These are phyloP conservation scores for Corchorus capsularis DNA, from an alignment of 345 rosid species.

Conservation along the genomic window DNA sequence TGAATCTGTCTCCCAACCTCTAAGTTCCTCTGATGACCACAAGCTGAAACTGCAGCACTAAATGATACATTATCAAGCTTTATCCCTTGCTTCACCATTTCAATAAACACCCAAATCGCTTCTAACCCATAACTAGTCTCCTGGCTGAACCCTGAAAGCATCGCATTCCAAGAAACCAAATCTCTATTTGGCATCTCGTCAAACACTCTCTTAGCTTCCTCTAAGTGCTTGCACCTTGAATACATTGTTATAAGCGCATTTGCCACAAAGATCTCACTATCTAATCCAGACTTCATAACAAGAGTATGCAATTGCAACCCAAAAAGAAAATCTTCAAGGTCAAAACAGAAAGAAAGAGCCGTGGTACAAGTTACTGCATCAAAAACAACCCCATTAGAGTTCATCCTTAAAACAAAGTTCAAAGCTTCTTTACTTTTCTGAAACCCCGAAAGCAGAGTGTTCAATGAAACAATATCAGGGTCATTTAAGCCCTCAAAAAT, in stretches of 20 bases:
- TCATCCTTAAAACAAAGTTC: conserved; percentile 43
- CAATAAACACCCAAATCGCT: conserved; percentile 54
- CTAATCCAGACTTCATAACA: conserved; percentile 1
- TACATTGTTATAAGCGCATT: conserved; percentile 51
- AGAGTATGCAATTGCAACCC: conserved; percentile 1
- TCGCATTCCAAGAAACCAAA: conserved; percentile 85
- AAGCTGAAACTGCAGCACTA: conserved; percentile 72
- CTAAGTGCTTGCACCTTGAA: conserved; percentile 52
- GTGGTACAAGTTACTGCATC: conserved; percentile 15
- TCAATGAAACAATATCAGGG: conserved; percentile 89
- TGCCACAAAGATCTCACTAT: not conserved
- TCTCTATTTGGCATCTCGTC: conserved; percentile 66
- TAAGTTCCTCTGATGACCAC: conserved; percentile 66
- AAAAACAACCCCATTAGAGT: conserved; percentile 2
- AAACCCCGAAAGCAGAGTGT: conserved; percentile 83
- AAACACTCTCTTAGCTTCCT: conserved; percentile 63
- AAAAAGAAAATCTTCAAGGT: not conserved
- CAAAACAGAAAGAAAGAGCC: conserved; percentile 16
- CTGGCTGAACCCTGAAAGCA: conserved; percentile 79
- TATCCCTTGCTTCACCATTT: conserved; percentile 62
- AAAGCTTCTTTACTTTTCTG: conserved; percentile 50
- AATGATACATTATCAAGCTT: conserved; percentile 83
- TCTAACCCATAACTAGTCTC: conserved; percentile 56
- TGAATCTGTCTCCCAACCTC: conserved; percentile 77
- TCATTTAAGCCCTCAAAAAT: conserved; percentile 61